Evolutionary conservation across 371 early-diverging fungal genomes (phyloP).

Genomic region (Mucor mucedo): DNA sequence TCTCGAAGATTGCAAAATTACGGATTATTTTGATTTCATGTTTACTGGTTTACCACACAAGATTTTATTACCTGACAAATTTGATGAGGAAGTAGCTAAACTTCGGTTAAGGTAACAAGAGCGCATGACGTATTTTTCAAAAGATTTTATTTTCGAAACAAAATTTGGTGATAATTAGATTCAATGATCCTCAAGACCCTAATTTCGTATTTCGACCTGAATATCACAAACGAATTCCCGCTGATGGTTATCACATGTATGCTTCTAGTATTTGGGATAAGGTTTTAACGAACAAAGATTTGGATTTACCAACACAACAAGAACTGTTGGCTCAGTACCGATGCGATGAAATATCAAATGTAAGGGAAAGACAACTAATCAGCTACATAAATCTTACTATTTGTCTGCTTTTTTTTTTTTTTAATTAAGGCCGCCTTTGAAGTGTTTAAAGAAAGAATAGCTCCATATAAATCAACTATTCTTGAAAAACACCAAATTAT

Average conservation of each 20-base stretch:
- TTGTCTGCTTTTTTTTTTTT: background rate
- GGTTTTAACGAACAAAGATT: slow-evolving; percentile 90
- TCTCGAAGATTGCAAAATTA: slow-evolving; percentile 75
- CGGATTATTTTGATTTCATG: slow-evolving; percentile 92
- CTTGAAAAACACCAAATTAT: slow-evolving; percentile 80
- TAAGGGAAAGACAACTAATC: slow-evolving; percentile 15
- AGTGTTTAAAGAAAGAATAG: slow-evolving; percentile 65
- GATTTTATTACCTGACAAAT: slow-evolving; percentile 80
- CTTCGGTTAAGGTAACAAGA: slow-evolving; percentile 70
- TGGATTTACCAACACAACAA: slow-evolving; percentile 98
- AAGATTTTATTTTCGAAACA: too few relatives aligned
- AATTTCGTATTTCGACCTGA: slow-evolving; percentile 85
- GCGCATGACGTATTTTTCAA: too few relatives aligned
- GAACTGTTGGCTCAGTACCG: slow-evolving; percentile 96
- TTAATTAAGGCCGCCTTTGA: slow-evolving; percentile 65
- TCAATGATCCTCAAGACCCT: slow-evolving; percentile 68
- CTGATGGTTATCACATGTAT: slow-evolving; percentile 92
- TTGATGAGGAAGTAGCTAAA: slow-evolving; percentile 72
- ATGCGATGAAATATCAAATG: slow-evolving; percentile 94
- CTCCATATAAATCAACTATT: slow-evolving; percentile 65
- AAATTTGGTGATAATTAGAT: slow-evolving; percentile 45
- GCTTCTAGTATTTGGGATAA: slow-evolving; percentile 93
- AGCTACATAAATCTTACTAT: background rate
- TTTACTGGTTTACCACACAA: slow-evolving; percentile 94
- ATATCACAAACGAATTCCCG: slow-evolving; percentile 93